A percentile compares a stretch with the other conserved stretches of the same genome.
Conservation (phyloP, 2,329 filamentous ascomycete genomes). For the Arthrocladium fulminans region DNA sequence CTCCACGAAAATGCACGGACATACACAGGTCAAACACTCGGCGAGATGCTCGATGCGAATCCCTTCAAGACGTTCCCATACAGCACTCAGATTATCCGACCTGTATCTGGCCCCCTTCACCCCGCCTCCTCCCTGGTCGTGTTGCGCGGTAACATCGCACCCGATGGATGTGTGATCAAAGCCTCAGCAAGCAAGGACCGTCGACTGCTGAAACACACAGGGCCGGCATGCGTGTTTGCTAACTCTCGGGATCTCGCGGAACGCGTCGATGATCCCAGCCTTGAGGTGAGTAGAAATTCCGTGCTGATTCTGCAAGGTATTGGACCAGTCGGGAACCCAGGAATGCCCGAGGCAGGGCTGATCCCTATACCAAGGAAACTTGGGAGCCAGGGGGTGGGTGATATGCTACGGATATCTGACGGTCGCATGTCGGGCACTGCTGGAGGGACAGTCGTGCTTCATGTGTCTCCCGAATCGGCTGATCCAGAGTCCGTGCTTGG, state of each 20-base stretch:
- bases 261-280: constrained; percentile 39
- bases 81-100: constrained; percentile 36
- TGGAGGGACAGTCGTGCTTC: constrained; percentile 46
- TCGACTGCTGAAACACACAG: constrained; percentile 36
- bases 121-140: constrained; percentile 39
- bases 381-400: constrained; percentile 37
- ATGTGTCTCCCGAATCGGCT: constrained; percentile 46
- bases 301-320: constrained; percentile 43
- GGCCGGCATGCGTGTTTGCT: constrained; percentile 41
- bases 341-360: constrained; percentile 46
- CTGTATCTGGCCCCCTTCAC: constrained; percentile 38
- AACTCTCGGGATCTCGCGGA: constrained; percentile 39
- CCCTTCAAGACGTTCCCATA: constrained; percentile 36
- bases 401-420: constrained; percentile 48
- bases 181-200: constrained; percentile 43
- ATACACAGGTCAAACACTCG: constrained; percentile 40
- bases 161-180: constrained; percentile 43
- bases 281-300: constrained; percentile 37
- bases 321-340: constrained; percentile 44
- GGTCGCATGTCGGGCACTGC: constrained; percentile 49
- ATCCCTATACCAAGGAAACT: constrained; percentile 45
- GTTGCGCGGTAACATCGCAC: constrained; percentile 41
- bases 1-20: constrained; percentile 40
- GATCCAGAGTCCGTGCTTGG: constrained; percentile 41
- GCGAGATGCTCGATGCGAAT: constrained; percentile 36